Percentiles rank a stretch among this genome's conserved stretches.
phyloP scores from a whole-genome alignment of 2,329 filamentous ascomycete species.

The Pseudovirgaria hyperparasitica region DNA sequence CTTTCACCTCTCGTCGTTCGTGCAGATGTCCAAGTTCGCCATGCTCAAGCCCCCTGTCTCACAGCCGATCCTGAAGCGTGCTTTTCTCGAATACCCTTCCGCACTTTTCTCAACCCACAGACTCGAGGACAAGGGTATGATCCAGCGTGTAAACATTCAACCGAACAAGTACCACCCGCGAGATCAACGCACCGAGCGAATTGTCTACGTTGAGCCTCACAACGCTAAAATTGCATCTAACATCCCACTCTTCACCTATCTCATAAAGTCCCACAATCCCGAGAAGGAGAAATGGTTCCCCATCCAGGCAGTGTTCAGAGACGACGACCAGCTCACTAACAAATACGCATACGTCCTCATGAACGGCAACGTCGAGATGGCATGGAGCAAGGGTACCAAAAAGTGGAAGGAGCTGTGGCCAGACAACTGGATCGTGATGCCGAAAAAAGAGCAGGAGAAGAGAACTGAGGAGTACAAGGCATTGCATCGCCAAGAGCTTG shows the following conservation, averaged over 20 bases:
- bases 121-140: slow-evolving; percentile 17
- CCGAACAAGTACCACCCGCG: slow-evolving; percentile 18
- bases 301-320: slow-evolving; percentile 20
- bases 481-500: too few relatives aligned
- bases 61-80: slow-evolving; percentile 15
- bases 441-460: slow-evolving; percentile 19
- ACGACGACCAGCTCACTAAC: slow-evolving; percentile 17
- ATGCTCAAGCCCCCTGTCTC: slow-evolving; percentile 19
- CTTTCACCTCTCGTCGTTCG: slow-evolving; percentile 19
- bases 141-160: slow-evolving; percentile 16
- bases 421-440: slow-evolving; percentile 22
- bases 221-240: slow-evolving; percentile 16
- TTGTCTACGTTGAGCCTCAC: slow-evolving; percentile 26
- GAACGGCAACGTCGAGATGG: slow-evolving; percentile 17
- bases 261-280: slow-evolving; percentile 16
- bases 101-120: slow-evolving; percentile 12
- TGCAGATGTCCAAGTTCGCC: slow-evolving; percentile 16
- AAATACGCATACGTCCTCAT: slow-evolving; percentile 22
- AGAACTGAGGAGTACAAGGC: slow-evolving; percentile 18
- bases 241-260: slow-evolving; percentile 17
- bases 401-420: slow-evolving; percentile 9
- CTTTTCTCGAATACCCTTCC: slow-evolving; percentile 11
- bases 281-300: slow-evolving; percentile 20
- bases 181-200: slow-evolving; percentile 22
- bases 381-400: slow-evolving; percentile 19